Evolutionary conservation across 352 stramenopile species (phyloP).

Genomic region (Phytophthora idaei): DNA sequence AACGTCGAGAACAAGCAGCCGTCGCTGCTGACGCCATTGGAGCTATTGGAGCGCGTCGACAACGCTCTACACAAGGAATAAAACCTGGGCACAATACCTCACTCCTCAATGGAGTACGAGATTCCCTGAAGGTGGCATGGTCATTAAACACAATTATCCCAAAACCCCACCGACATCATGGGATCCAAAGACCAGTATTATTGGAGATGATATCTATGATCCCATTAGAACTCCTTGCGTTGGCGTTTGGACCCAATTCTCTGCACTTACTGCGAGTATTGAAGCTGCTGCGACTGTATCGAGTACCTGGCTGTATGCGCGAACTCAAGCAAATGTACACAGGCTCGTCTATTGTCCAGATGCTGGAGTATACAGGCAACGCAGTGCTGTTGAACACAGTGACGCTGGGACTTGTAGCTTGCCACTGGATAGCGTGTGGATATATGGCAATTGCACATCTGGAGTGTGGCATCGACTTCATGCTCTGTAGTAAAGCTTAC

Average conservation of each 20-base stretch:
- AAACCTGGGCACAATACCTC: conserved; percentile 16
- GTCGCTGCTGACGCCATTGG: conserved; percentile 23
- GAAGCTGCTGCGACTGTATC: conserved; percentile 66
- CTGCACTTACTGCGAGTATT: conserved; percentile 59
- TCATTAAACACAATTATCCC: conserved; percentile 74
- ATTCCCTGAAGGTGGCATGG: conserved; percentile 51
- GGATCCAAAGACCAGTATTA: conserved; percentile 46
- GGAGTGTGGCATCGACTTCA: conserved; percentile 69
- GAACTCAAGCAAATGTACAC: conserved; percentile 60
- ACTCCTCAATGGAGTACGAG: conserved; percentile 33
- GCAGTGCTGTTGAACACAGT: conserved; percentile 58
- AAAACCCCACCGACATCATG: conserved; percentile 21
- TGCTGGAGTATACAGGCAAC: conserved; percentile 65
- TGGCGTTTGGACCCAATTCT: conserved; percentile 50
- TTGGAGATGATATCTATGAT: conserved; percentile 56
- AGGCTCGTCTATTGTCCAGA: conserved; percentile 43
- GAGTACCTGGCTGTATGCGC: conserved; percentile 45
- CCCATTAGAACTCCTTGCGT: conserved; percentile 54
- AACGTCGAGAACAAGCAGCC: conserved; percentile 50
- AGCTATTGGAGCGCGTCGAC: conserved; percentile 24
- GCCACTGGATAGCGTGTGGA: conserved; percentile 63
- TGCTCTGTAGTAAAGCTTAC: conserved; percentile 45
- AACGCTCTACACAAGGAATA: conserved; percentile 4
- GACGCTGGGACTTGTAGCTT: conserved; percentile 46
- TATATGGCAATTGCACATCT: conserved; percentile 76